A percentile compares a stretch with the other conserved stretches of the same genome.
Evolutionary conservation across 1,284 basidiomycete genomes (phyloP).

Genomic region (Leucoagaricus sp.): DNA sequence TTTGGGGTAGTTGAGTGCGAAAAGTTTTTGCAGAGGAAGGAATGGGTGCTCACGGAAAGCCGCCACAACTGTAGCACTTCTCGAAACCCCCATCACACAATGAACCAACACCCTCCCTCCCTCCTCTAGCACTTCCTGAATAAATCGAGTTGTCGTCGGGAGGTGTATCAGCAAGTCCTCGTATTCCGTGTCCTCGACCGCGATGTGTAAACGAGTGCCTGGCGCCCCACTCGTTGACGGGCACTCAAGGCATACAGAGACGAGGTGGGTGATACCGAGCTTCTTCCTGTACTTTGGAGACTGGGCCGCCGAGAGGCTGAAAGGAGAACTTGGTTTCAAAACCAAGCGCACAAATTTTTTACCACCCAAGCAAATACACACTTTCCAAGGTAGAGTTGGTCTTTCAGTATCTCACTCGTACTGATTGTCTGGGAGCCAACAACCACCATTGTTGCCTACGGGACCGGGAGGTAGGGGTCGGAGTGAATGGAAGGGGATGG

Average conservation of each 20-base stretch:
- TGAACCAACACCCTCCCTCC: constrained; percentile 69
- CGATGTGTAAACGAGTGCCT: constrained; percentile 49
- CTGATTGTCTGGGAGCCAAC: constrained; percentile 16
- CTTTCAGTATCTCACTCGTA: constrained; percentile 42
- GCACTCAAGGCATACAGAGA: constrained; percentile 64
- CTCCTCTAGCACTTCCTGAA: constrained; percentile 46
- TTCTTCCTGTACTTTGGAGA: constrained; percentile 38
- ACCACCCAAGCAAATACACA: constrained; percentile 26
- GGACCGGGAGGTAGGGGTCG: neutral
- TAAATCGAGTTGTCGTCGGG: constrained; percentile 54
- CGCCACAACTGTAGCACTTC: constrained; percentile 67
- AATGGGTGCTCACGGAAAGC: constrained; percentile 52
- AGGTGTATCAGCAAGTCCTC: constrained; percentile 61
- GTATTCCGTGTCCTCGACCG: constrained; percentile 60
- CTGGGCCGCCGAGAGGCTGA: constrained; percentile 50
- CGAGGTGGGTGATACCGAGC: constrained; percentile 54
- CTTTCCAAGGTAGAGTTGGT: constrained; percentile 58
- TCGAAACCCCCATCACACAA: constrained; percentile 74
- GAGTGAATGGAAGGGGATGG: neutral
- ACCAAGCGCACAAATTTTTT: neutral
- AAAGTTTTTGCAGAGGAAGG: neutral
- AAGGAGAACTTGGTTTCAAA: neutral
- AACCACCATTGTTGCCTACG: neutral
- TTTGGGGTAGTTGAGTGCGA: constrained; percentile 22
- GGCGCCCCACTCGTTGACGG: constrained; percentile 35